phyloP scores from a whole-genome alignment of 768 basidiomycete genomes.

The Boletellus emodensis region DNA sequence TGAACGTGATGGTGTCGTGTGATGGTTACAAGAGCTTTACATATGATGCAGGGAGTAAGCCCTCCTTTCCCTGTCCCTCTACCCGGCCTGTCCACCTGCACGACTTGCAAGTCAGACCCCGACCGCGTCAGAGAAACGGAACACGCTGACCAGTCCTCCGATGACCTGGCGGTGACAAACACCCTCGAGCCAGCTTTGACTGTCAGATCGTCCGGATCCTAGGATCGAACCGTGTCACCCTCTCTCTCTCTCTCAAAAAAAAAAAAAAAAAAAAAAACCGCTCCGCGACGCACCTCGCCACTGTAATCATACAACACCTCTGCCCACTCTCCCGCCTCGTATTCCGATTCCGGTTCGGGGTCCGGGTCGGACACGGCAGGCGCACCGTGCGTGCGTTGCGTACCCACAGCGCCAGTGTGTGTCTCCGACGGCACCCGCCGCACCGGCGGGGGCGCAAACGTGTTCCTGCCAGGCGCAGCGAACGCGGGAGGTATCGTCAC shows the following conservation, averaged over 20 bases:
- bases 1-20: no score
- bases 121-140: neutral
- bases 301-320: slow-evolving; percentile 74
- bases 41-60: slow-evolving; percentile 67
- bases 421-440: slow-evolving; percentile 31
- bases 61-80: slow-evolving; percentile 53
- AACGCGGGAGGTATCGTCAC: slow-evolving; percentile 38
- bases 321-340: slow-evolving; percentile 63
- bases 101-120: slow-evolving; percentile 3
- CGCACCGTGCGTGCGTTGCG: no score
- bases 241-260: no score
- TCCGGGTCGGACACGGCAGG: slow-evolving; percentile 20
- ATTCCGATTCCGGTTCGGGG: slow-evolving; percentile 32
- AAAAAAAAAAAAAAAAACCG: no score
- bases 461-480: slow-evolving; percentile 37
- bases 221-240: neutral
- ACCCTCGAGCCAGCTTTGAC: slow-evolving; percentile 56
- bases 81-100: slow-evolving; percentile 66
- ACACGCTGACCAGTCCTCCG: slow-evolving; percentile 66
- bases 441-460: slow-evolving; percentile 52
- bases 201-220: slow-evolving; percentile 69
- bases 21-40: slow-evolving; percentile 61
- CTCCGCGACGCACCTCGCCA: slow-evolving; percentile 44
- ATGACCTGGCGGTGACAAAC: slow-evolving; percentile 60
- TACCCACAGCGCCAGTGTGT: neutral